Base-by-base conservation (phyloP, 2,329 filamentous ascomycete species). In the Alternaria incomplexa region DNA sequence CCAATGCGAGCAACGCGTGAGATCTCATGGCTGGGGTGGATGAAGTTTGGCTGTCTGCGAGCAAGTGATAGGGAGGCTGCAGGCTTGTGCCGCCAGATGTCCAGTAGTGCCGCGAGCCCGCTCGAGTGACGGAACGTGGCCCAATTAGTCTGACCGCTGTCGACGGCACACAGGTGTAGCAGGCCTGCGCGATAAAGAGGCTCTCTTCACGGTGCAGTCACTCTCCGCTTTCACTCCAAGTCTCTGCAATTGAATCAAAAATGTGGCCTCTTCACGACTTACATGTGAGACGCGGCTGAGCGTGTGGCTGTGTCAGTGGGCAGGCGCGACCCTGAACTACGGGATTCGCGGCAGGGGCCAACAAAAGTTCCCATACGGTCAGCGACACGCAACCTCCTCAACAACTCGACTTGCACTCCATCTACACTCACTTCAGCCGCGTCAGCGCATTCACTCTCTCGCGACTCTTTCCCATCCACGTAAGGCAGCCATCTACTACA, bases 11-110 rank as follows among this genome's bases (percentile, higher is more conserved):
- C 71, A 89, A 82, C 64, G 81, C 75, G 62, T 88, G 84, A 72
- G 89, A 82, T 86, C 87, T 93, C 93, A 96, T 96, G 71, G 82
- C 89, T 61, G 70, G 48, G 20, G 47, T 32, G 30, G 48, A 32
- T 51, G 67, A 56, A 56, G 67, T 65, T 56, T 69, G 53, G 64
- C 62, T 62, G 62, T 62, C 68, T 57, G 52, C 32, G 43, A 64
- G 67, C 69, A 67, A 64, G 66, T 64, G 68, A 67, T 67, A 62
- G 68, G 69, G 69, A 74, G 45, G 55, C 75, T 77, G 77, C 72
- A 73, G 62, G 61, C 65, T 61, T 75, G 74, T 72, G 73, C 73
- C 69, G 43, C 61, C 61, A 59, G 61, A 56, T 62, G 58, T 67
- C 46, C 55, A 36, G 47, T 64, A 58, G 69, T 70, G 69, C 64